Percentiles rank a stretch among this genome's conserved stretches.
These are phyloP conservation scores for Quercus variabilis DNA, from an alignment of 306 rosid genomes.

Conservation along the genomic window DNA sequence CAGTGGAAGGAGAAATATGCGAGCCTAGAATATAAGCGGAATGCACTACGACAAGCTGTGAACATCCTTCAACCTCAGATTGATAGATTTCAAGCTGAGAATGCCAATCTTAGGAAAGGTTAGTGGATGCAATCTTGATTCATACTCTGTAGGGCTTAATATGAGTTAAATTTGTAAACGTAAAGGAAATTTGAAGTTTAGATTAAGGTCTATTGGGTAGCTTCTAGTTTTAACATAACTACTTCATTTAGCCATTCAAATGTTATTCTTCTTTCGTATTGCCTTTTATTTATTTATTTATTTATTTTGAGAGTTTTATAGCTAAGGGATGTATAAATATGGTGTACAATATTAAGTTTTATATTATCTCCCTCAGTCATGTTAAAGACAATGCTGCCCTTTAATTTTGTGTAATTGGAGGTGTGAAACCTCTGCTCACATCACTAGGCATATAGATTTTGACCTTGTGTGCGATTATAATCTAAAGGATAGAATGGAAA, in stretches of 20 bases:
- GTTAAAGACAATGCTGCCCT: neutral
- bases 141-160: neutral
- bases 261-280: neutral
- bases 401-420: neutral
- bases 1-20: slow-evolving; percentile 62
- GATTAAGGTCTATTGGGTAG: neutral
- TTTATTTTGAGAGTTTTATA: neutral
- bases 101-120: slow-evolving; percentile 48
- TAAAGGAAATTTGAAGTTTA: neutral
- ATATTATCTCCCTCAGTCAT: neutral
- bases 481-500: neutral
- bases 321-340: neutral
- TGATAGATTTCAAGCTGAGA: slow-evolving; percentile 32
- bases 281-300: neutral
- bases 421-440: neutral
- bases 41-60: slow-evolving; percentile 61
- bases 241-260: neutral
- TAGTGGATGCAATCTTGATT: neutral
- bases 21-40: slow-evolving; percentile 38
- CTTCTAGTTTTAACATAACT: neutral
- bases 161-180: neutral
- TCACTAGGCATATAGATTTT: neutral
- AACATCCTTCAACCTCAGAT: slow-evolving; percentile 36
- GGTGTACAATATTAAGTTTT: neutral
- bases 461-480: neutral